Percentiles rank a stretch among this genome's conserved stretches.
Evolutionary conservation across 108 stramenopile genomes (phyloP).

Genomic region (Skeletonema costatum): DNA sequence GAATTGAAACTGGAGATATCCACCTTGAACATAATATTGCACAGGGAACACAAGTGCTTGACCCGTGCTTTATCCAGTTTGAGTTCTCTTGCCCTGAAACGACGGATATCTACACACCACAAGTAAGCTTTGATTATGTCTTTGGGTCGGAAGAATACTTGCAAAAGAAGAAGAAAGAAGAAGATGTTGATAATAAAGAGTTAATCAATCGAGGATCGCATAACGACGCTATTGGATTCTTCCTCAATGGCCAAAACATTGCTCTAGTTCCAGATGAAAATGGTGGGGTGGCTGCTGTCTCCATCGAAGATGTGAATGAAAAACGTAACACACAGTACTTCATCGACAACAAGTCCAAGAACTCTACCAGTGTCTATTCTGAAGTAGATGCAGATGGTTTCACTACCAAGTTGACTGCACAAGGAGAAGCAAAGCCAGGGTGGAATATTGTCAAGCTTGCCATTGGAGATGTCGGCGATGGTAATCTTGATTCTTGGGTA

Average conservation of each 20-base stretch:
- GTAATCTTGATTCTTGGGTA: constrained; percentile 11
- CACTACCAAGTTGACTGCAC: not conserved
- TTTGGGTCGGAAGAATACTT: constrained; percentile 47
- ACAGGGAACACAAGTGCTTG: not conserved
- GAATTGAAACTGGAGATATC: constrained; percentile 14
- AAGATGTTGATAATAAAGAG: not conserved
- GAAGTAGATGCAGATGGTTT: not conserved
- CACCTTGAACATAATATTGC: constrained; percentile 7
- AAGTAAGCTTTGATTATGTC: constrained; percentile 41
- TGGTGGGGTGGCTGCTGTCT: not conserved
- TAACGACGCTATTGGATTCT: not conserved
- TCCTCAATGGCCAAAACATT: constrained; percentile 3
- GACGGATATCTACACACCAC: constrained; percentile 24
- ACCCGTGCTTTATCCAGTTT: constrained; percentile 31
- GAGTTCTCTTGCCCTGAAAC: constrained; percentile 22
- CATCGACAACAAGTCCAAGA: not conserved
- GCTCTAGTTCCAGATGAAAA: constrained; percentile 3
- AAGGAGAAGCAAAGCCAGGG: not conserved
- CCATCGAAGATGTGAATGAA: not conserved
- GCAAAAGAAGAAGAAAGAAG: not conserved
- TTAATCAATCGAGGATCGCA: not conserved
- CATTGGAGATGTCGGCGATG: constrained; percentile 3
- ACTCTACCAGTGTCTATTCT: not conserved
- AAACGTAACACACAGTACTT: not conserved
- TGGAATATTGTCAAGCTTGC: constrained; percentile 12